phyloP scores from a whole-genome alignment of 208 protist genomes.

The Porcisia deanei region DNA sequence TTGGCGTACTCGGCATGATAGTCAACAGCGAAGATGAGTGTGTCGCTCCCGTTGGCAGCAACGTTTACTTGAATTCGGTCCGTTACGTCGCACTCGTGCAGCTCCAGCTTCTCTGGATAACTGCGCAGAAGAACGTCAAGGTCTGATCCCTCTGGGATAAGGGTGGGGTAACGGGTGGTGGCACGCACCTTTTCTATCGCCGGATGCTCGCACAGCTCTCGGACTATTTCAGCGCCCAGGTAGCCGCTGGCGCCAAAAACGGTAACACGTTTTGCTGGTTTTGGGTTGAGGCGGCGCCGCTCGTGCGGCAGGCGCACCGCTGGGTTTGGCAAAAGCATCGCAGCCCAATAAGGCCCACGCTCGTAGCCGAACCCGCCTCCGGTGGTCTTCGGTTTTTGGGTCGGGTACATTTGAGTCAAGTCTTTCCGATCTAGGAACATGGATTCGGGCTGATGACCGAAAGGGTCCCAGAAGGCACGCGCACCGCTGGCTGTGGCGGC shows the following conservation, averaged over 20 bases:
- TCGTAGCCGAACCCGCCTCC: constrained; percentile 91
- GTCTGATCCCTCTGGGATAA: constrained; percentile 87
- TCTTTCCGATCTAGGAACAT: constrained; percentile 92
- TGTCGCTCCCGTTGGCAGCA: constrained; percentile 90
- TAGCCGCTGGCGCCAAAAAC: constrained; percentile 90
- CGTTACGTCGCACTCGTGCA: constrained; percentile 93
- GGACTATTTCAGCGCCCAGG: constrained; percentile 88
- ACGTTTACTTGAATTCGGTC: constrained; percentile 93
- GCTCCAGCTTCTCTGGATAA: constrained; percentile 89
- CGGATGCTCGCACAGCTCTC: constrained; percentile 89
- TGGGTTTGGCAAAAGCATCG: constrained; percentile 90
- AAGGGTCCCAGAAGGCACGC: constrained; percentile 86
- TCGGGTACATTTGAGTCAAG: constrained; percentile 91
- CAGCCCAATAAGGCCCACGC: constrained; percentile 86
- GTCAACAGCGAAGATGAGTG: constrained; percentile 91
- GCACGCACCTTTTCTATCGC: constrained; percentile 90
- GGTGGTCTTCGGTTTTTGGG: constrained; percentile 84
- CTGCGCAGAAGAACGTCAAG: constrained; percentile 82
- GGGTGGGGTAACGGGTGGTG: constrained; percentile 88
- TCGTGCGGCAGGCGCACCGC: constrained; percentile 88
- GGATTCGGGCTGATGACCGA: constrained; percentile 88
- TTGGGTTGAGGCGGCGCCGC: constrained; percentile 86
- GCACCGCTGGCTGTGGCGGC: constrained; percentile 21
- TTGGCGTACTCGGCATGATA: constrained; percentile 92
- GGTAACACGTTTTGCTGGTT: constrained; percentile 87